Evolutionary conservation across 371 early-diverging fungal species (phyloP), one percentile per base, ranked within the genome.

Genomic region (Capillidium heterosporum): DNA sequence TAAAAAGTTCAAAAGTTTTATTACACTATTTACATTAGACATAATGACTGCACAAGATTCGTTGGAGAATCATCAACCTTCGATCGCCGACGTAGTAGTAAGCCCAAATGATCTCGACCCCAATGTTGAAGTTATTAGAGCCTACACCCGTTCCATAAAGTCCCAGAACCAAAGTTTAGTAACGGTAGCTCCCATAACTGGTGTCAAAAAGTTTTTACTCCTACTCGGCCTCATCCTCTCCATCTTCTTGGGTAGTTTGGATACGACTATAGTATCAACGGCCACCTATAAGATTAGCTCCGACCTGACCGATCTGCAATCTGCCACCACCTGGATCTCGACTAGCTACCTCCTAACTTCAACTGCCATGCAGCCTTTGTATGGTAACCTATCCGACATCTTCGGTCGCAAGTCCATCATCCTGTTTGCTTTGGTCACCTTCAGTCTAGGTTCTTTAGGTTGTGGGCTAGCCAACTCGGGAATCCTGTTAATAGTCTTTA

Each of bases 161-260:
- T n/a, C n/a, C n/a, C n/a, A n/a, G n/a, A n/a, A n/a, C n/a, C n/a
- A n/a, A n/a, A n/a, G n/a, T n/a, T n/a, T n/a, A n/a, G n/a, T n/a
- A n/a, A n/a, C n/a, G n/a, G n/a, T n/a, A n/a, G n/a, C n/a, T n/a
- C n/a, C n/a, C n/a, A n/a, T n/a, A n/a, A n/a, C n/a, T n/a, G n/a
- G n/a, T n/a, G n/a, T n/a, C n/a, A n/a, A n/a, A n/a, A n/a, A n/a
- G n/a, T n/a, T n/a, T n/a, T n/a, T n/a, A n/a, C n/a, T n/a, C n/a
- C n/a, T n/a, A n/a, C n/a, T n/a, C n/a, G 46, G 46, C 21, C 46
- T 46, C 5, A 21, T 46, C 19, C 46, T 81, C 54, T 72, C 74
- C n/a, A 72, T 82, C 59, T 84, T 88, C 63, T 75, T 86, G 66
- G 80, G 82, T 11, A 81, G 79, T 27, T 67, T 86, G 29, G 85